Base-by-base conservation (phyloP, 768 basidiomycete genomes). In the Suillus subluteus region DNA sequence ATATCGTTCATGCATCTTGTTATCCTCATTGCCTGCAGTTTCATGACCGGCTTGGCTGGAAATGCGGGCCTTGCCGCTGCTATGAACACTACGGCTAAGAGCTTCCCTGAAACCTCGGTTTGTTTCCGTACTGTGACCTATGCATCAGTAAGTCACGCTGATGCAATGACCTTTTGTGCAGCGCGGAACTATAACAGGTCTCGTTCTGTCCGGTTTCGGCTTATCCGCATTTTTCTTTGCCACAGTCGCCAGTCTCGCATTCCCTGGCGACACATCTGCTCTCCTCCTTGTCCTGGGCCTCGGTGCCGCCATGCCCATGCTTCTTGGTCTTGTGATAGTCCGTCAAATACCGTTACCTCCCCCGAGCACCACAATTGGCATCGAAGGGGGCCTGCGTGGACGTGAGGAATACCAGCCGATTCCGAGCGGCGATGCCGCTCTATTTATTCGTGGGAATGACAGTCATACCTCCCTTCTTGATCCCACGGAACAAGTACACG, bases 141-240 rank as follows among this genome's bases (percentile, higher is more conserved):
- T n/a, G 21, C 41, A 56, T 23, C 21, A 21, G 4, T 18, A 30
- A 21, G 35, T 21, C 26, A 32, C 64, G 12, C 61, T 64, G 61
- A 21, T 18, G 12, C 41, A 59, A 44, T 66, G 63, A 6, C 6
- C 13, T 52, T 23, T 30, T 52, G 37, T 61, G 35, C 58, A 94
- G 91, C 84, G 94, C 23, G 94, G 90, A 13, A 88, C 88, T 0
- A 86, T 88, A 11, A 93, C 91, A 0, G 90, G 91, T 2, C 74
- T 94, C 11, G 94, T 96, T 41, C 78, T 95, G 23, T 93, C 94
- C 0, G 95, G 94, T 40, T 95, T 94, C 68, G 95, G 96, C 0
- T 86, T 98, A 18, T 95, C 94, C 0, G 96, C 96, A 0, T 97
- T 97, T 81, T 82, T 92, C 68, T 98, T 96, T 78, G 92, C 93